These are phyloP conservation scores for Melampsora abietis-canadensis DNA, from an alignment of 1,284 basidiomycete genomes.

Conservation along the genomic window DNA sequence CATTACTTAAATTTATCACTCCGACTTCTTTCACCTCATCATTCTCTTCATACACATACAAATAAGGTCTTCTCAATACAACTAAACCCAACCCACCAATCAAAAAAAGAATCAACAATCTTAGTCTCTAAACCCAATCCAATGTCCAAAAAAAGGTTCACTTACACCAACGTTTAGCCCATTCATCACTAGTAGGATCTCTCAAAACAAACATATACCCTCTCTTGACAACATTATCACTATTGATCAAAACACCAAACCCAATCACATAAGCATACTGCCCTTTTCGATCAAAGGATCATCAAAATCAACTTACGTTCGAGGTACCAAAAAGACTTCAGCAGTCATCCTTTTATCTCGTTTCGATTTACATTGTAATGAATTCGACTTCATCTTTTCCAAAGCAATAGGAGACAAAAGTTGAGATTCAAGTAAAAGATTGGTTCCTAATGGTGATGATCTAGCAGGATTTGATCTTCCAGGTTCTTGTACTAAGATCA, in stretches of 20 bases:
- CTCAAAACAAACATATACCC: conserved; percentile 33
- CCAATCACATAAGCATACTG: too few species aligned
- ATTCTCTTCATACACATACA: conserved; percentile 76
- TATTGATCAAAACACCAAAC: background rate
- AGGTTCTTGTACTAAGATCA: conserved; percentile 2
- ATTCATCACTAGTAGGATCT: conserved; percentile 40
- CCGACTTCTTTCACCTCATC: conserved; percentile 78
- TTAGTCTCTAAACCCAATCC: too few species aligned
- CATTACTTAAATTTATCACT: conserved; percentile 76
- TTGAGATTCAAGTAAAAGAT: background rate
- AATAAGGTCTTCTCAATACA: conserved; percentile 64
- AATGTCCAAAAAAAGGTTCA: conserved; percentile 56
- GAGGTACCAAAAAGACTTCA: background rate
- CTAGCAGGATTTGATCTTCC: background rate
- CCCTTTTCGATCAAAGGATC: background rate
- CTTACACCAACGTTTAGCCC: conserved; percentile 44
- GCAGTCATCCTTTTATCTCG: background rate
- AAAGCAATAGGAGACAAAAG: conserved; percentile 2
- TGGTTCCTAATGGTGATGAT: background rate
- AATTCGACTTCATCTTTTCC: background rate
- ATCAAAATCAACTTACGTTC: background rate
- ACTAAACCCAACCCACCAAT: conserved; percentile 19
- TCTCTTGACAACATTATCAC: conserved; percentile 37
- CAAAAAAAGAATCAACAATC: background rate
- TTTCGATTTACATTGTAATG: background rate